Evolutionary conservation across 2,329 filamentous ascomycete genomes (phyloP), one percentile per base, ranked within the genome.

Genomic region (Cordyceps militaris): DNA sequence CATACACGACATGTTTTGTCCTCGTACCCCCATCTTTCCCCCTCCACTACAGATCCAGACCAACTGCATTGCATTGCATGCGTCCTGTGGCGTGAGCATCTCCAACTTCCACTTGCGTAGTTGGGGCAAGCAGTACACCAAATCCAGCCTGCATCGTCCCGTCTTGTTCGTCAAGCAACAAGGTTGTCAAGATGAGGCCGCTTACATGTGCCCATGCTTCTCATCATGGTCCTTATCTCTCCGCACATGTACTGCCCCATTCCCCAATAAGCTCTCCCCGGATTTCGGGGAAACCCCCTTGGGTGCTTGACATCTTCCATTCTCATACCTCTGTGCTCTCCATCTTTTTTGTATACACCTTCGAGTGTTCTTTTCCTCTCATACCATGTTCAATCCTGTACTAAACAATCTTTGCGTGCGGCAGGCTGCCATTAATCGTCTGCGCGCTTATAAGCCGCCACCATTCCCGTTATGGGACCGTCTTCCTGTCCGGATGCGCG

Each of bases 401-500:
- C 53, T 56, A 42, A 56, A 48, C 51, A 61, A 59, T 52, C 58
- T 58, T 54, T 57, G 62, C 54, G 60, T 62, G 59, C 62, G 59
- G 46, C 61, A 83, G 81, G 80, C 81, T 63, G 82, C 81, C 66
- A 71, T 87, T 62, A 78, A 81, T 57, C 79, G 84, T 59, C 74
- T 87, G 57, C 78, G 83, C 54, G 76, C 82, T 56, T 87, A 83
- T 68, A 78, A 74, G 59, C 78, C 84, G 19, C 84, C 84, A 1
- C 72, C 81, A 2, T 85, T 86, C 64, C 75, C 83, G 11, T 68
- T 81, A 59, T 87, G 85, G 84, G 79, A 85, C 66, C 72, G 72
- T 21, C 75, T 87, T 28, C 84, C 84, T 2, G 72, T 79, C 14
- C 82, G 77, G 62, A 83, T 89, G 61, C 84, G 91, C 63, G 93